Percentiles rank a stretch among this genome's conserved stretches.
Evolutionary conservation across 2,329 filamentous ascomycete species (phyloP).

Genomic region (Dendryphion nanum): DNA sequence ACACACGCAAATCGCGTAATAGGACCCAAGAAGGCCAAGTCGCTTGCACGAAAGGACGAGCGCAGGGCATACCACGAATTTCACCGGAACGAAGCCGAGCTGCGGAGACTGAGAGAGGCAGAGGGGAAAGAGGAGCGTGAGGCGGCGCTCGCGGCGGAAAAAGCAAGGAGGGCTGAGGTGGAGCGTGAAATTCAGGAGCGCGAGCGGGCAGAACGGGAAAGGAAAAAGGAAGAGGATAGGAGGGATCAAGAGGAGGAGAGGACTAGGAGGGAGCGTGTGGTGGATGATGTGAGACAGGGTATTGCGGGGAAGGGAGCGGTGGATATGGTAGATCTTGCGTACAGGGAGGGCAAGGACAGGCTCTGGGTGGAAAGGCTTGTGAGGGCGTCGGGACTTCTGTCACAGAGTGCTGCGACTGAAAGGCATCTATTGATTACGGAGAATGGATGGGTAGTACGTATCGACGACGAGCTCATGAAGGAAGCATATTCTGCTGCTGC

Average conservation of each 20-base stretch:
- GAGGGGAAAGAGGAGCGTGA: constrained; percentile 47
- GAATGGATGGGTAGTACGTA: constrained; percentile 43
- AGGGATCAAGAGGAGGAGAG: constrained; percentile 38
- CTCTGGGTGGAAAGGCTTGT: constrained; percentile 46
- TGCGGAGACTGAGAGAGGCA: constrained; percentile 43
- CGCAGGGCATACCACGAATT: constrained; percentile 50
- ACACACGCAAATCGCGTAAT: constrained; percentile 36
- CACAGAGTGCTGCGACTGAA: constrained; percentile 19
- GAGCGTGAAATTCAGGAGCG: constrained; percentile 45
- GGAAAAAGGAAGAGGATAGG: constrained; percentile 37
- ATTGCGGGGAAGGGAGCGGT: constrained; percentile 22
- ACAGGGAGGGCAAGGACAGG: constrained; percentile 40
- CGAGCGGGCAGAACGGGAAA: constrained; percentile 41
- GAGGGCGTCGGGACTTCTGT: constrained; percentile 40
- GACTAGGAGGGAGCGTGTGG: constrained; percentile 26
- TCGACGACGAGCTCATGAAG: constrained; percentile 41
- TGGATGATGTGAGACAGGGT: constrained; percentile 25
- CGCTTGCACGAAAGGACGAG: constrained; percentile 46
- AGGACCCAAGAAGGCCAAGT: constrained; percentile 51
- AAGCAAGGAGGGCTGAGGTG: constrained; percentile 39
- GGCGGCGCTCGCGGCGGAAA: constrained; percentile 40
- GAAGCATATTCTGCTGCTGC: constrained; percentile 39
- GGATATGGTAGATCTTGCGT: constrained; percentile 42
- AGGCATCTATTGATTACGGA: constrained; percentile 43
- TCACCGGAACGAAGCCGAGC: constrained; percentile 47